Percentiles rank a stretch among this genome's conserved stretches.
Evolutionary conservation across 345 rosid species (phyloP).

Genomic region (Raphanus raphanistrum): DNA sequence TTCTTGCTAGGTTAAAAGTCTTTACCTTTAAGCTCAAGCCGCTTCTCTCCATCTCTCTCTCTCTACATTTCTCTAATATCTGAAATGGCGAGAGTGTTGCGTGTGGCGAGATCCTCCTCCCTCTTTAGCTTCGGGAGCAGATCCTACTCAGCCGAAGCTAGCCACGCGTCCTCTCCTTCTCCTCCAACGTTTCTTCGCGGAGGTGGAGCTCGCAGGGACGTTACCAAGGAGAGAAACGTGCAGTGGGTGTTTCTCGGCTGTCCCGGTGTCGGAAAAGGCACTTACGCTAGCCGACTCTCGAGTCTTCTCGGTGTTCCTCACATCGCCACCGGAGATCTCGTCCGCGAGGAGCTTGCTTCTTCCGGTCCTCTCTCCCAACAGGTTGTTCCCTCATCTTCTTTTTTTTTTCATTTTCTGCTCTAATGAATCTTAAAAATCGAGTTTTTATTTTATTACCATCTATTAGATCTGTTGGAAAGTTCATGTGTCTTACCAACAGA

Average conservation of each 20-base stretch:
- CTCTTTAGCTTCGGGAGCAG: conserved; percentile 30
- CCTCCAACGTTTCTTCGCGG: conserved; percentile 31
- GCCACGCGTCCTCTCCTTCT: conserved; percentile 17
- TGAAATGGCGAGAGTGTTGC: conserved; percentile 55
- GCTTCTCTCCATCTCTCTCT: conserved; percentile 14
- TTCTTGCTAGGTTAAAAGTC: no score
- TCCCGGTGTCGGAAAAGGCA: conserved; percentile 98
- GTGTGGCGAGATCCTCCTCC: conserved; percentile 46
- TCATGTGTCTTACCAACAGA: not conserved
- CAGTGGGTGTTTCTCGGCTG: conserved; percentile 96
- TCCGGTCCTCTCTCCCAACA: conserved; percentile 72
- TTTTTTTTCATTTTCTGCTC: not conserved
- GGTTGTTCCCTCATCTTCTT: conserved; percentile 34
- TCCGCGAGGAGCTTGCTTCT: conserved; percentile 81
- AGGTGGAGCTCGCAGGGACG: conserved; percentile 37
- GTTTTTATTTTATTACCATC: not conserved
- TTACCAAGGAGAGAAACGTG: conserved; percentile 58
- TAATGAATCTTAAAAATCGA: no score
- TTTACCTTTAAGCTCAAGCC: conserved; percentile 12
- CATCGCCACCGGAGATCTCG: conserved; percentile 97
- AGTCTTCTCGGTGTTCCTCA: conserved; percentile 83
- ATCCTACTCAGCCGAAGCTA: conserved; percentile 20
- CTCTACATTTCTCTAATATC: conserved; percentile 10
- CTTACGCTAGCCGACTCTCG: conserved; percentile 91
- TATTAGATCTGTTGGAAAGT: conserved; percentile 15